phyloP scores from a whole-genome alignment of 495 filamentous ascomycete species.

The Rhypophila decipiens region DNA sequence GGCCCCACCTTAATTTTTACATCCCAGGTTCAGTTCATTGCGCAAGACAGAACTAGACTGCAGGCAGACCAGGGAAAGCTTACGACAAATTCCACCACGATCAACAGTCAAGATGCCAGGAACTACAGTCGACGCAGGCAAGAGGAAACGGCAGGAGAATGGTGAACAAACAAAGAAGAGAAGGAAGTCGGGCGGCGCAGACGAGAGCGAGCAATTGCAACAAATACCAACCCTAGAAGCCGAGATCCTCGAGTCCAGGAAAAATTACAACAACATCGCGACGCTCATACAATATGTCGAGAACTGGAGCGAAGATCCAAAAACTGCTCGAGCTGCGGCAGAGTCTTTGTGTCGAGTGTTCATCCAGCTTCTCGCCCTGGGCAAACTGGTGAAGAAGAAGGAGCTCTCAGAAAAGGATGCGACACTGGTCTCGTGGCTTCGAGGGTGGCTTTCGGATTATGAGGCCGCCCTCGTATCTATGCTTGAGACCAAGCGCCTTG shows the following conservation, averaged over 20 bases:
- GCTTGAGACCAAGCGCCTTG: slow-evolving; percentile 45
- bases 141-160: slow-evolving; percentile 42
- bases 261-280: slow-evolving; percentile 89
- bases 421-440: slow-evolving; percentile 73
- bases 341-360: slow-evolving; percentile 89
- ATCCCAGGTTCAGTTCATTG: neutral
- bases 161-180: slow-evolving; percentile 43
- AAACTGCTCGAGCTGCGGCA: slow-evolving; percentile 50
- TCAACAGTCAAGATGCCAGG: slow-evolving; percentile 18
- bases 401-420: slow-evolving; percentile 63
- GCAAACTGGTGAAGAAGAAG: slow-evolving; percentile 57
- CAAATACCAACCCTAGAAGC: slow-evolving; percentile 65
- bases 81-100: neutral
- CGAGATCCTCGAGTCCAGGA: slow-evolving; percentile 73
- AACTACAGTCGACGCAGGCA: slow-evolving; percentile 18
- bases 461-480: slow-evolving; percentile 48
- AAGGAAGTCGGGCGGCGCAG: slow-evolving; percentile 34
- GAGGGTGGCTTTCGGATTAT: slow-evolving; percentile 65
- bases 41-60: no score
- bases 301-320: slow-evolving; percentile 27
- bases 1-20: slow-evolving; percentile 26
- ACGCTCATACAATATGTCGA: slow-evolving; percentile 58
- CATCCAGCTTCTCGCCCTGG: slow-evolving; percentile 69
- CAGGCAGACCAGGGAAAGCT: no score
- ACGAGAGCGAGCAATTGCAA: slow-evolving; percentile 39